Percentiles rank a stretch among this genome's conserved stretches.
These are phyloP conservation scores for Cryptococcus sp. DNA, from an alignment of 1,284 basidiomycete genomes.

Conservation along the genomic window DNA sequence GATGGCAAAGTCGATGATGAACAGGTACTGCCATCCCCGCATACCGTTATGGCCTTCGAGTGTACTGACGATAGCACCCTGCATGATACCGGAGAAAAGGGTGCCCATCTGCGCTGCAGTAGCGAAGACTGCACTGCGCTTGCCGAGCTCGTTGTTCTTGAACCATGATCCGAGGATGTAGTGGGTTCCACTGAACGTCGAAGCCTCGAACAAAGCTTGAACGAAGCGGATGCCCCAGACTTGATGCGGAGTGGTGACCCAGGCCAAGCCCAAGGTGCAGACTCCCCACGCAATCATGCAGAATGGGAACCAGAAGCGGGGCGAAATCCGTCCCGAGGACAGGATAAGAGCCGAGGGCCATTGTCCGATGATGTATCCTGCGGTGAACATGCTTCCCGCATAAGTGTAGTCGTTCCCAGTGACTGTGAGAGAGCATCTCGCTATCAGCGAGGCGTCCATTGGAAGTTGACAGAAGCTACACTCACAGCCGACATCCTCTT, in stretches of 20 bases:
- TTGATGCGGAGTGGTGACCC: conserved; percentile 33
- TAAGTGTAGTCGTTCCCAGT: conserved; percentile 36
- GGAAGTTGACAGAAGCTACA: background rate
- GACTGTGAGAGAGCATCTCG: conserved; percentile 11
- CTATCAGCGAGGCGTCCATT: background rate
- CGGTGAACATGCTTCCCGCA: conserved; percentile 37
- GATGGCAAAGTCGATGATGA: conserved; percentile 43
- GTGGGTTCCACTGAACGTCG: conserved; percentile 38
- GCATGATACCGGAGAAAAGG: conserved; percentile 48
- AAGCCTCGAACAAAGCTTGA: conserved; percentile 41
- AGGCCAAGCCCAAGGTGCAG: conserved; percentile 30
- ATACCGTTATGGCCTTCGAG: conserved; percentile 33
- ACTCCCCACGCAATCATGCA: conserved; percentile 40
- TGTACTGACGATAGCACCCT: conserved; percentile 40
- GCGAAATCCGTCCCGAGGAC: conserved; percentile 38
- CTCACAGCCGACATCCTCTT: conserved; percentile 33
- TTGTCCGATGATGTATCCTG: conserved; percentile 43
- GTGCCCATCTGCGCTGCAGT: conserved; percentile 42
- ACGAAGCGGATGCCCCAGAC: conserved; percentile 41
- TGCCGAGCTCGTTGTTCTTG: conserved; percentile 45
- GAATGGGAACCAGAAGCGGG: conserved; percentile 45
- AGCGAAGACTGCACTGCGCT: conserved; percentile 45
- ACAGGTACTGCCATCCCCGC: conserved; percentile 44
- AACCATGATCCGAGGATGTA: conserved; percentile 51
- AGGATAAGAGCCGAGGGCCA: conserved; percentile 39